These are phyloP conservation scores for Suillus clintonianus DNA, from an alignment of 768 basidiomycete genomes.

Conservation along the genomic window DNA sequence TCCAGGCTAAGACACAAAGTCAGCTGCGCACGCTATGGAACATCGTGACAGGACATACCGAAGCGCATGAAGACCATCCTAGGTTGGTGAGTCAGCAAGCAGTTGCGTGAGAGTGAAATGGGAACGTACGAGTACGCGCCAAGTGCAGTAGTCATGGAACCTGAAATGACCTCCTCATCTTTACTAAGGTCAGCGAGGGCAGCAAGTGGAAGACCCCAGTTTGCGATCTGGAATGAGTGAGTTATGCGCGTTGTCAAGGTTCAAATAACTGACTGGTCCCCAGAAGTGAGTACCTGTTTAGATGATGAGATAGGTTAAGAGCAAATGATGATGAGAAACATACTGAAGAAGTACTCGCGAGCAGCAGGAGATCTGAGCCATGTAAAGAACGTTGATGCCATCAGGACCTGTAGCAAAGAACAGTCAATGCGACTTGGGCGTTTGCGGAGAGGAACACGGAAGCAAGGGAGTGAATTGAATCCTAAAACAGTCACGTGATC, in stretches of 20 bases:
- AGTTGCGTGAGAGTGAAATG: constrained; percentile 7
- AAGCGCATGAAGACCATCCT: constrained; percentile 94
- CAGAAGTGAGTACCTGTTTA: constrained; percentile 91
- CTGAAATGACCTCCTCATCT: constrained; percentile 96
- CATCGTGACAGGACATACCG: constrained; percentile 47
- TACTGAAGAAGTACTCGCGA: constrained; percentile 94
- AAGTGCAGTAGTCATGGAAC: constrained; percentile 93
- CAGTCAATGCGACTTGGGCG: background rate
- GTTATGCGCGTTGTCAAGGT: constrained; percentile 3
- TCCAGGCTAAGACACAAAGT: constrained; percentile 67
- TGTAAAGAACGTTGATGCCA: constrained; percentile 84
- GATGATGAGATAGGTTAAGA: constrained; percentile 18
- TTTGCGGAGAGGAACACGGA: background rate
- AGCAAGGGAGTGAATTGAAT: background rate
- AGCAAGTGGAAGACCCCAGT: constrained; percentile 97
- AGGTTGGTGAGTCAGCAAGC: constrained; percentile 11
- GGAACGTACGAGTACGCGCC: constrained; percentile 88
- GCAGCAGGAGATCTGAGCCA: constrained; percentile 94
- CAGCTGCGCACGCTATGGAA: constrained; percentile 5
- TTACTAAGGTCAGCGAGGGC: constrained; percentile 88
- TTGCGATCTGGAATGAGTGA: constrained; percentile 70
- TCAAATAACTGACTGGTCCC: constrained; percentile 77
- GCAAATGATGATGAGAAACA: constrained; percentile 32
- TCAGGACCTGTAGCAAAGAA: constrained; percentile 28
- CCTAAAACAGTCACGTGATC: constrained; percentile 13